phyloP scores from a whole-genome alignment of 257 asterid species.

The Solanum chiquidenum region DNA sequence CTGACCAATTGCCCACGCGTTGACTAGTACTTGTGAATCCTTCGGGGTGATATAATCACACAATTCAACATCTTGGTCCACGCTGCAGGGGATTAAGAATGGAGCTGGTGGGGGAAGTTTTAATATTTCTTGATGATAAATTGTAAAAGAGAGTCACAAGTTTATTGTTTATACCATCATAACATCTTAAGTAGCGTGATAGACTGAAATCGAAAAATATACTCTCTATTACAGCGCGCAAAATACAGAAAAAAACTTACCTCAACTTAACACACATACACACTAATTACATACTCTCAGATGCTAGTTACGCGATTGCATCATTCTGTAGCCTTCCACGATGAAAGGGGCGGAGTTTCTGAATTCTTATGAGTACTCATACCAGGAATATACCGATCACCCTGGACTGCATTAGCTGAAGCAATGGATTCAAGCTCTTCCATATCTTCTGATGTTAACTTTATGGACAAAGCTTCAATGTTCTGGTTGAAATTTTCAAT shows the following conservation, averaged over 20 bases:
- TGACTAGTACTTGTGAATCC: neutral
- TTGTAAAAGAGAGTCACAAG: neutral
- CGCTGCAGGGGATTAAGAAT: constrained; percentile 5
- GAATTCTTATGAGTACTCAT: constrained; percentile 5
- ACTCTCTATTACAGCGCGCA: neutral
- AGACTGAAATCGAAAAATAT: neutral
- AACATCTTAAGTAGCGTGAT: neutral
- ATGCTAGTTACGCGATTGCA: neutral
- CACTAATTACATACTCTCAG: neutral
- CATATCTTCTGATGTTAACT: constrained; percentile 22
- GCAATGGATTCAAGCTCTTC: constrained; percentile 29
- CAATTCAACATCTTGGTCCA: neutral
- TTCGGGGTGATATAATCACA: neutral
- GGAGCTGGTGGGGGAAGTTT: constrained; percentile 15
- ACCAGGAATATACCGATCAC: constrained; percentile 16
- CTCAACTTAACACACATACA: neutral
- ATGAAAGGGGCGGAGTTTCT: constrained; percentile 17
- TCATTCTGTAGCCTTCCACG: constrained; percentile 9
- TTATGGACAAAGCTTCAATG: constrained; percentile 17
- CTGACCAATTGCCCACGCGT: constrained; percentile 18
- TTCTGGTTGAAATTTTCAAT: constrained; percentile 24
- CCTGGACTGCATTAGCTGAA: constrained; percentile 22
- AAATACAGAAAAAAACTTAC: neutral
- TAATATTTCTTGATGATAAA: constrained; percentile 16
- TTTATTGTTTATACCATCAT: neutral